Evolutionary conservation across 495 filamentous ascomycete species (phyloP), one percentile per base, ranked within the genome.

Genomic region (Hypoxylon crocopeplum): DNA sequence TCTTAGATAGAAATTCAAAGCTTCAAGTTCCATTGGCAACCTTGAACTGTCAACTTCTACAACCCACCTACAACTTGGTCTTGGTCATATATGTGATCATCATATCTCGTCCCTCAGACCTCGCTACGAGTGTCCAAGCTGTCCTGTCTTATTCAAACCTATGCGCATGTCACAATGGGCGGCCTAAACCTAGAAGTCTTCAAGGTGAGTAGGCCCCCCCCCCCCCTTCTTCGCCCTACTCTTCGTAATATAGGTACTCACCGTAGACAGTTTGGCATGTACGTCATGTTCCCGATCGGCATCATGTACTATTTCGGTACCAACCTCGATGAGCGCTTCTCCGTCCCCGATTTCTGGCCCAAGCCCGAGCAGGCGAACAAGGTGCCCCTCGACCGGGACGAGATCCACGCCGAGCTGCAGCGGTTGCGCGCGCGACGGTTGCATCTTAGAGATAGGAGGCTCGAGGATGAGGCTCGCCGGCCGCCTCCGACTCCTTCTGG

Each of bases 281-380:
- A 98, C 79, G 88, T 98, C 76, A 86, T 97, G 81, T 98, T 98
- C 77, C 94, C 94, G 17, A 97, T 98, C 65, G 92, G 89, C 58
- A 90, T 94, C 79, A 98, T 98, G 94, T 98, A 96, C 81, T 98
- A 98, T 78, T 98, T 97, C 79, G 94, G 94, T 71, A 96, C 92
- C 36, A 99, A 99, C 73, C 90, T 99, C 58, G 94, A 99, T 74
- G 82, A 86, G 48, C 88, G 89, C 55, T 99, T 99, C 79, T 69
- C 80, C 37, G 90, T 96, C 1, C 86, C 88, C 10, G 88, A 88
- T 55, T 99, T 99, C 82, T 99, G 94, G 94, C 94, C 94, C 17
- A 89, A 86, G 62, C 78, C 85, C 25, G 88, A 89, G 57, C 83
- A 93, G 71, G 91, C 90, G 33, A 88, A 99, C 74, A 90, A 82